Percentiles rank a stretch among this genome's conserved stretches.
phyloP scores from a whole-genome alignment of 108 stramenopile species.

The Cafeteria roenbergensis region DNA sequence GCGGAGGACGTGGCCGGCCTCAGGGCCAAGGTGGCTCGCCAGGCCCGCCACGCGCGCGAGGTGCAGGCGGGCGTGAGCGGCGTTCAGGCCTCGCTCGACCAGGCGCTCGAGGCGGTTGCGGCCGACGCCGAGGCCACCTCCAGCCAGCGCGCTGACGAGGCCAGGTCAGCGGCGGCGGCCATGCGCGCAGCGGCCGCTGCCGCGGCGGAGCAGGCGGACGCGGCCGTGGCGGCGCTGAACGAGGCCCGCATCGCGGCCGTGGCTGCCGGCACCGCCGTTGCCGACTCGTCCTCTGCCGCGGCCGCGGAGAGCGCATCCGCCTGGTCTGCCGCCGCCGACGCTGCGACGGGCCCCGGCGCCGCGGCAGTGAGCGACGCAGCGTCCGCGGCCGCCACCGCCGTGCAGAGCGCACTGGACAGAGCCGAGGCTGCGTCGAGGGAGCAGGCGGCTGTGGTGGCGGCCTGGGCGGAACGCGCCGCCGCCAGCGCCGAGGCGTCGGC shows the following conservation, averaged over 20 bases:
- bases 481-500: too few species aligned
- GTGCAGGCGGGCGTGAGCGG: background rate
- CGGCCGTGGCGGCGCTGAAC: background rate
- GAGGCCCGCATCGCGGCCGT: background rate
- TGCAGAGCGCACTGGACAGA: background rate
- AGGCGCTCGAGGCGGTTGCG: background rate
- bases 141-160: background rate
- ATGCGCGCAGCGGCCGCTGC: background rate
- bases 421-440: too few species aligned
- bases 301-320: background rate
- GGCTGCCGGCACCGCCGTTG: background rate
- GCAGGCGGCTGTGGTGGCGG: too few species aligned
- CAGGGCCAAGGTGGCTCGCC: constrained; percentile 15
- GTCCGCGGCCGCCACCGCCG: background rate
- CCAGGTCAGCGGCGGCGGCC: background rate
- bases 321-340: background rate
- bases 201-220: background rate
- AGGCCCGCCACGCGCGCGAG: background rate
- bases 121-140: background rate
- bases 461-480: too few species aligned
- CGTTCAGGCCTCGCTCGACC: background rate
- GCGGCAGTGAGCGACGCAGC: background rate
- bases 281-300: background rate
- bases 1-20: constrained; percentile 5
- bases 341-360: background rate